Percentiles rank a stretch among this genome's conserved stretches.
Evolutionary conservation across 352 stramenopile species (phyloP).

Genomic region (Globisporangium uncinulatum): DNA sequence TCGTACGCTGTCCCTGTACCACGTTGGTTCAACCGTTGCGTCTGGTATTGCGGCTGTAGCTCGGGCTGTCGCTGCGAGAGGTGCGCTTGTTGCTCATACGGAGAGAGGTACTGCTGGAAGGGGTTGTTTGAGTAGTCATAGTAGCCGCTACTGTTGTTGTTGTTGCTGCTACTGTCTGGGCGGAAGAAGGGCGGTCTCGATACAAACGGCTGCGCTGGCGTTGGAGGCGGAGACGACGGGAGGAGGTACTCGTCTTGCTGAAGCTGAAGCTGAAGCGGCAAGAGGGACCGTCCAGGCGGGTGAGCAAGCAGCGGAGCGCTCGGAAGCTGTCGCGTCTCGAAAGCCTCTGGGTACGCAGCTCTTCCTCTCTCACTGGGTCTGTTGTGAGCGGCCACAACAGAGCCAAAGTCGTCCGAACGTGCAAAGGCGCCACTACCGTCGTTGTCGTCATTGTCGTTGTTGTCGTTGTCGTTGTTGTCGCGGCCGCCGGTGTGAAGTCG

Average conservation of each 20-base stretch:
- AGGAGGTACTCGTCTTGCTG: background rate
- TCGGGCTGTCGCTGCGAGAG: slow-evolving; percentile 12
- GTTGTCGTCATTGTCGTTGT: background rate
- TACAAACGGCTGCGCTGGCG: background rate
- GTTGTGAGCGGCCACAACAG: background rate
- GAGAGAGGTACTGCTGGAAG: background rate
- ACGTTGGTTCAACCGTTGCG: background rate
- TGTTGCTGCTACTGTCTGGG: background rate
- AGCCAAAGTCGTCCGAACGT: background rate
- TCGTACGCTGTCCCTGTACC: background rate
- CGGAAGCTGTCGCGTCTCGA: background rate
- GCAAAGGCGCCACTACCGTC: background rate
- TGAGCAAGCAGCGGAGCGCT: background rate
- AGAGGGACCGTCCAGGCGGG: background rate
- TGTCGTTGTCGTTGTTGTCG: background rate
- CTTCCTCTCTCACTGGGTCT: background rate
- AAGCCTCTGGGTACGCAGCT: background rate
- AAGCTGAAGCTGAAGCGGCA: slow-evolving; percentile 1
- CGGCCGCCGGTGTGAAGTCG: slow-evolving; percentile 25
- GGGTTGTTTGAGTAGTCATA: background rate
- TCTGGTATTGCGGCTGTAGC: background rate
- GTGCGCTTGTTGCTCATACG: background rate
- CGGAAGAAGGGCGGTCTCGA: slow-evolving; percentile 2
- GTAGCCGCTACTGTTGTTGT: slow-evolving; percentile 1
- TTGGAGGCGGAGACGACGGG: background rate